phyloP scores from a whole-genome alignment of 495 filamentous ascomycete genomes.

The Aspergillus panamensis region DNA sequence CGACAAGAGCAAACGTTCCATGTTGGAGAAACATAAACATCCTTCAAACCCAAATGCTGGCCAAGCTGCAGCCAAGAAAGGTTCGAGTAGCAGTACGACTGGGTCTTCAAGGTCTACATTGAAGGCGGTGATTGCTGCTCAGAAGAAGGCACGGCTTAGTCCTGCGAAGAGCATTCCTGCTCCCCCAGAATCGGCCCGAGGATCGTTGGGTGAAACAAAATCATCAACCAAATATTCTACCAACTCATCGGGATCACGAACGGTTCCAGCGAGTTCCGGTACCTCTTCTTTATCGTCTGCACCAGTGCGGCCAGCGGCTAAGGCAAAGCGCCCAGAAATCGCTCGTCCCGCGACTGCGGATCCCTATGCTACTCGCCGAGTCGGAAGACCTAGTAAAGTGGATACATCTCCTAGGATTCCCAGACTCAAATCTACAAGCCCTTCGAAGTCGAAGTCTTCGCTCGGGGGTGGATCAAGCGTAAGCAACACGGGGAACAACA shows the following conservation, averaged over 20 bases:
- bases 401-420: conserved; percentile 43
- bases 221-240: conserved; percentile 40
- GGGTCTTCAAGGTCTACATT: conserved; percentile 49
- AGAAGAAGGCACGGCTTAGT: conserved; percentile 58
- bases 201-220: conserved; percentile 43
- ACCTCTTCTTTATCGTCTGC: conserved; percentile 54
- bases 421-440: conserved; percentile 27
- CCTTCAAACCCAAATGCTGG: conserved; percentile 71
- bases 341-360: conserved; percentile 57
- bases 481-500: conserved; percentile 26
- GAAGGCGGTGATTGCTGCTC: conserved; percentile 78
- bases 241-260: conserved; percentile 26
- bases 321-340: conserved; percentile 27
- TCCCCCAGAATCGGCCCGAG: conserved; percentile 71
- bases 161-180: conserved; percentile 59
- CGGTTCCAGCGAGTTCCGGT: conserved; percentile 32
- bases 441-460: conserved; percentile 30
- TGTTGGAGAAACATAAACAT: conserved; percentile 79
- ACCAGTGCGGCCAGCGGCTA: conserved; percentile 53
- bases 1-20: conserved; percentile 66
- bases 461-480: too few relatives aligned
- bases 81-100: conserved; percentile 53
- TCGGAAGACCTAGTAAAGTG: conserved; percentile 32
- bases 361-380: conserved; percentile 46
- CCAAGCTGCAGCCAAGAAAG: conserved; percentile 39